phyloP scores from a whole-genome alignment of 2,329 filamentous ascomycete species.

The Triangularia setosa region DNA sequence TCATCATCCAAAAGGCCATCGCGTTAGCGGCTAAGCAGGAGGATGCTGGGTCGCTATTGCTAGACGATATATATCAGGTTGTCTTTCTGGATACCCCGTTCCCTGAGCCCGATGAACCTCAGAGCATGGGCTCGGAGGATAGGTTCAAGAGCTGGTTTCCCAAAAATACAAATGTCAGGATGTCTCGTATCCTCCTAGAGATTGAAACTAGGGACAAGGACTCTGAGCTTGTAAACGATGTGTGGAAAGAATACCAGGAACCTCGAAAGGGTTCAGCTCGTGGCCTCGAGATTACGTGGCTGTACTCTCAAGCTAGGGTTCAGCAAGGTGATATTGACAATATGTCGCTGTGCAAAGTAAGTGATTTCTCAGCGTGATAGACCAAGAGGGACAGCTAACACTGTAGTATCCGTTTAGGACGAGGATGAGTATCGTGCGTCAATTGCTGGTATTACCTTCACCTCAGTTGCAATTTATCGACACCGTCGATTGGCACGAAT shows the following conservation, averaged over 20 bases:
- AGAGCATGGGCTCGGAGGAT: not conserved
- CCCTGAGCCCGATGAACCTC: not conserved
- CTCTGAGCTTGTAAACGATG: not conserved
- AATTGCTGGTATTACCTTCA: not conserved
- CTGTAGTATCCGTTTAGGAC: not conserved
- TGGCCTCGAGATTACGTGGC: conserved; percentile 4
- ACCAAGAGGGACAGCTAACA: not conserved
- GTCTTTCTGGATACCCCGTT: conserved; percentile 1
- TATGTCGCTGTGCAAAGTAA: not conserved
- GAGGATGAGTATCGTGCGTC: not conserved
- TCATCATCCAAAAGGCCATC: conserved; percentile 8
- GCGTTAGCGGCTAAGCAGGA: not conserved
- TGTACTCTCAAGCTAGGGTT: conserved; percentile 7
- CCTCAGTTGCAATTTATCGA: not conserved
- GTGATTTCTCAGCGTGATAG: not conserved
- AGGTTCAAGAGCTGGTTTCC: conserved; percentile 2
- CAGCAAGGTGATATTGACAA: not conserved
- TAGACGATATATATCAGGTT: not conserved
- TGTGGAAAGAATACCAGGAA: not conserved
- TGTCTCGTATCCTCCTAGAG: conserved; percentile 7
- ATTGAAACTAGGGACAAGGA: conserved; percentile 9
- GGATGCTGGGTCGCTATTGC: not conserved
- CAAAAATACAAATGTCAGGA: conserved; percentile 9
- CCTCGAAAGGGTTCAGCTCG: not conserved
- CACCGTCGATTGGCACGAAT: conserved; percentile 10